Evolutionary conservation across 371 early-diverging fungal species (phyloP).

Genomic region (Circinella minor): DNA sequence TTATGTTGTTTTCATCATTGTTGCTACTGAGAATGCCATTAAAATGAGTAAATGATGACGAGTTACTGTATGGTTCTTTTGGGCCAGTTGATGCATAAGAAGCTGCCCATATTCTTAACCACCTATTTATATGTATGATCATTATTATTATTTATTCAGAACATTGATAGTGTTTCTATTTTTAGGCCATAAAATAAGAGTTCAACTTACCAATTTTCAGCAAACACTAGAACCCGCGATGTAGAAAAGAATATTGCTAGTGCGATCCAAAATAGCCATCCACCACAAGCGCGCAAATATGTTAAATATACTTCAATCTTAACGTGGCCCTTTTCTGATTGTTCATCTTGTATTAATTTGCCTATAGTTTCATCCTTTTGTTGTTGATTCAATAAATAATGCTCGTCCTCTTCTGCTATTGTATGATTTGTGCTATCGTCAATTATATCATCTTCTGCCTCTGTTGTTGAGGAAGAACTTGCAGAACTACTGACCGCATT

Average conservation of each 20-base stretch:
- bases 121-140: conserved; percentile 9
- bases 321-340: conserved; percentile 59
- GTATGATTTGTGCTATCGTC: no score
- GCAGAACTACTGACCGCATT: not conserved
- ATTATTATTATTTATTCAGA: not conserved
- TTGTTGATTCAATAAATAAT: not conserved
- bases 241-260: conserved; percentile 50
- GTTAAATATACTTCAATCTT: conserved; percentile 60
- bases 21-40: no score
- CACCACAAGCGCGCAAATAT: conserved; percentile 73
- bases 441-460: not conserved
- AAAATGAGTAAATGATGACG: no score
- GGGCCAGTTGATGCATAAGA: conserved; percentile 8
- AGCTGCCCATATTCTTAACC: conserved; percentile 26
- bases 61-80: not conserved
- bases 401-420: no score
- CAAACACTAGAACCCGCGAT: conserved; percentile 52
- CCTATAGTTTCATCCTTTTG: not conserved
- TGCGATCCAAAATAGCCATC: conserved; percentile 57
- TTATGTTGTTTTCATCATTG: no score
- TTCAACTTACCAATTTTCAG: conserved; percentile 28
- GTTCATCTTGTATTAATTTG: conserved; percentile 51
- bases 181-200: no score
- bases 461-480: not conserved
- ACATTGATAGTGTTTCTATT: no score